Evolutionary conservation across 805 yeast species (phyloP), one percentile per base, ranked within the genome.

Genomic region (Saccharomycopsis olivae): DNA sequence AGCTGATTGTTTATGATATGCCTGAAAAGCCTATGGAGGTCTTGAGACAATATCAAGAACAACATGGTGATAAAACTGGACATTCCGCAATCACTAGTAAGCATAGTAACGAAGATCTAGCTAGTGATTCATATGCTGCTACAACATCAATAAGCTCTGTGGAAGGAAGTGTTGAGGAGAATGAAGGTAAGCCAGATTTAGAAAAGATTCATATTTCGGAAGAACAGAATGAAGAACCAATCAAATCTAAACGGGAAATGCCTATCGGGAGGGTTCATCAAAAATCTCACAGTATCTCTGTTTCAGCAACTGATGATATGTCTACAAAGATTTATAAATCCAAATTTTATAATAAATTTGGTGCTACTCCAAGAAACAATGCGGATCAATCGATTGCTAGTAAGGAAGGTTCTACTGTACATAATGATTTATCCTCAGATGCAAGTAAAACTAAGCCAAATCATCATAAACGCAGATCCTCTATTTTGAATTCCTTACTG

Each of bases 1-100:
- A 45, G 27, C 46, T 44, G 17, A 33, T 39, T 15, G 39, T 45
- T 11, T 45, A 45, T 31, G 48, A 45, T 35, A 35, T 44, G 5
- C 30, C 27, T 11, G 33, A 41, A 11, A 39, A 35, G 14, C 46
- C 46, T 5, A 13, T 43, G 13, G 46, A 39, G 15, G 27, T 29
- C 6, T 36, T 43, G 24, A 43, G 39, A 32, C 15, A 13, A 6
- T 37, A 27, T 28, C 39, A 40, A 33, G 40, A 5, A 13, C 38
- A 27, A 21, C 21, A 13, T 9, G 8, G 3, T 16, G 15, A n/a
- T 23, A 23, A 23, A 8, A 10, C 10, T 23, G 10, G 6, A 8
- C 6, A 23, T 8, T 23, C 25, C 6, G 25, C 6, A 23, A 27
- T 36, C 15, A 14, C 28, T 28, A 29, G 34, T 30, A 16, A 29